These are phyloP conservation scores for Lasiosphaeria ovina DNA, from an alignment of 495 filamentous ascomycete genomes.

Conservation along the genomic window DNA sequence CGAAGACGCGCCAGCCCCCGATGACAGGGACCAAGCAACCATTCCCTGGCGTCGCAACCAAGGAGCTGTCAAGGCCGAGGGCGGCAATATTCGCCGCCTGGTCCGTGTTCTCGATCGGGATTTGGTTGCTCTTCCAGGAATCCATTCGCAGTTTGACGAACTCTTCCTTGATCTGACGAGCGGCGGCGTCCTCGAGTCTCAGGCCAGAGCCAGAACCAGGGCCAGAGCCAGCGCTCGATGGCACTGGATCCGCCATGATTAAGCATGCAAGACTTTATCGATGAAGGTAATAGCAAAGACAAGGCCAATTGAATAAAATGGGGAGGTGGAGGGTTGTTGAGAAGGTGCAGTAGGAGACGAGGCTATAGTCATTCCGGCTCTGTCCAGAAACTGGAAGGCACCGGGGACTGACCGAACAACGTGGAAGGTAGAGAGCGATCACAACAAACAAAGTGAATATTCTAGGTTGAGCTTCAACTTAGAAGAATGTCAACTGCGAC, in stretches of 20 bases:
- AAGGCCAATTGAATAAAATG: neutral
- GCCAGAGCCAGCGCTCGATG: too few species aligned
- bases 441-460: too few species aligned
- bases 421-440: too few species aligned
- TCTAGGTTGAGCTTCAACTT: too few species aligned
- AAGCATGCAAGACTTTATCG: too few species aligned
- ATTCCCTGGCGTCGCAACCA: neutral
- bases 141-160: slow-evolving; percentile 17
- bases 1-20: slow-evolving; percentile 9
- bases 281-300: too few species aligned
- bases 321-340: neutral
- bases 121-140: slow-evolving; percentile 13
- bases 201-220: neutral
- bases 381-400: too few species aligned
- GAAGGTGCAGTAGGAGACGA: too few species aligned
- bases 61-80: neutral
- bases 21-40: slow-evolving; percentile 4
- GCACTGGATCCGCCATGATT: too few species aligned
- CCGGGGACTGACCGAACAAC: too few species aligned
- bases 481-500: too few species aligned
- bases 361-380: too few species aligned
- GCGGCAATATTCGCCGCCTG: neutral
- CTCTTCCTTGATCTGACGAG: slow-evolving; percentile 13
- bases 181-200: neutral
- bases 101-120: neutral